phyloP scores from a whole-genome alignment of 495 filamentous ascomycete species.

The Usnea hakonensis region DNA sequence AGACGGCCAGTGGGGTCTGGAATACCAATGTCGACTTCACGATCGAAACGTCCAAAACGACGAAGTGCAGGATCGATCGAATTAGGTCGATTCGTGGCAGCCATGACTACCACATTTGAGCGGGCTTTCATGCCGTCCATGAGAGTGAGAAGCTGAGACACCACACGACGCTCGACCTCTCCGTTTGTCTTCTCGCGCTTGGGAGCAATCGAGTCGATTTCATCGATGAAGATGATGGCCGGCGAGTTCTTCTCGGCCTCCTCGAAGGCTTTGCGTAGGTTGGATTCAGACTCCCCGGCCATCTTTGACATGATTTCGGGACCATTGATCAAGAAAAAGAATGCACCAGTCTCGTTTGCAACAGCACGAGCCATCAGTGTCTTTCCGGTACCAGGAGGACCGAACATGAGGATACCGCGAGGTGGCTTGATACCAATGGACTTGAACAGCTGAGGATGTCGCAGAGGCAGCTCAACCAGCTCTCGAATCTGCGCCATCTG shows the following conservation, averaged over 20 bases:
- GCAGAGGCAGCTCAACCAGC: constrained; percentile 90
- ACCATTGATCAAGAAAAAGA: constrained; percentile 99
- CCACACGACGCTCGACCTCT: constrained; percentile 95
- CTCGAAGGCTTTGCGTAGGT: constrained; percentile 94
- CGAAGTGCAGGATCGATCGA: constrained; percentile 92
- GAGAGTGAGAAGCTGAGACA: constrained; percentile 92
- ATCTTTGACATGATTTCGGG: constrained; percentile 99
- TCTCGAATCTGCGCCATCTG: constrained; percentile 99
- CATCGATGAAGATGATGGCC: constrained; percentile 98
- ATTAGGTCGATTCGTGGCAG: constrained; percentile 94
- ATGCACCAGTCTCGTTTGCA: constrained; percentile 96
- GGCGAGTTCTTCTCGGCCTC: constrained; percentile 99
- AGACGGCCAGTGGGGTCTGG: constrained; percentile 97
- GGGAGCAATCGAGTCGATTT: constrained; percentile 96
- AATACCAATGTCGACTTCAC: constrained; percentile 96
- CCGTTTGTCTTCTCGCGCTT: constrained; percentile 99
- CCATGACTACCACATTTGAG: constrained; percentile 98
- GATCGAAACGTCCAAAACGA: constrained; percentile 93
- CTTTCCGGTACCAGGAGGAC: constrained; percentile 97
- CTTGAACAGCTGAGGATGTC: constrained; percentile 98
- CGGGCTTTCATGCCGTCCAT: constrained; percentile 99
- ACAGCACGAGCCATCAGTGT: constrained; percentile 98
- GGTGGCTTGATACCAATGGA: constrained; percentile 99
- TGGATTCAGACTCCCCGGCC: constrained; percentile 97
- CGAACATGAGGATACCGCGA: constrained; percentile 95